Conservation (phyloP, 2,329 filamentous ascomycete species). For the Sporothrix variecibatus region DNA sequence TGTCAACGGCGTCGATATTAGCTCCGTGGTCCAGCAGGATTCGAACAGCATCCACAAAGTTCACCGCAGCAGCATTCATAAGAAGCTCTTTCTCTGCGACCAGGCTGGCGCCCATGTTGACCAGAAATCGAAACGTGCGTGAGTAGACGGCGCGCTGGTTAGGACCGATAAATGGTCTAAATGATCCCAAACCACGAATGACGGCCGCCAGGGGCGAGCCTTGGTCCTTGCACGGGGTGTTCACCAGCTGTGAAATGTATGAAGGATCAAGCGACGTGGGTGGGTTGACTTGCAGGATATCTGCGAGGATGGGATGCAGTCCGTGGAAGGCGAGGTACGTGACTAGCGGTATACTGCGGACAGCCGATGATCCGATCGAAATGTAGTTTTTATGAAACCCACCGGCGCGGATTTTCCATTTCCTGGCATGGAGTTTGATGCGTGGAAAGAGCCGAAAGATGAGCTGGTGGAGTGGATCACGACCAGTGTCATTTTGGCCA, state of each 20-base stretch:
- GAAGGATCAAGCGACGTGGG: neutral
- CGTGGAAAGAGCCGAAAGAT: neutral
- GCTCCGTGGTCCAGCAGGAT: neutral
- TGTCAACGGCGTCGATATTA: neutral
- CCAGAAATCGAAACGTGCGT: neutral
- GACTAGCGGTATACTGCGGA: neutral
- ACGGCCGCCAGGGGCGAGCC: neutral
- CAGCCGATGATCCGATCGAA: too few species aligned
- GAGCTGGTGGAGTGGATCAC: neutral
- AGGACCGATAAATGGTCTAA: neutral
- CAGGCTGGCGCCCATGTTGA: neutral
- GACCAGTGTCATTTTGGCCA: neutral
- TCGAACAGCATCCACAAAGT: neutral
- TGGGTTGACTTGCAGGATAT: neutral
- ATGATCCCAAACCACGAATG: neutral
- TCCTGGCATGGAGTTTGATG: neutral
- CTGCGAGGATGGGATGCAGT: neutral
- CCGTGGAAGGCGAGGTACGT: neutral
- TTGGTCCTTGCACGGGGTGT: neutral
- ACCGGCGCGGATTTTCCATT: neutral
- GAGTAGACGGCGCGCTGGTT: neutral
- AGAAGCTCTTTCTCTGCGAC: neutral
- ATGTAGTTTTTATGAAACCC: too few species aligned
- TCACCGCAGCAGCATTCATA: too few species aligned
- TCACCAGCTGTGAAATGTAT: neutral